Conservation (phyloP, 192 early-diverging fungal genomes). For the Backusella circina region DNA sequence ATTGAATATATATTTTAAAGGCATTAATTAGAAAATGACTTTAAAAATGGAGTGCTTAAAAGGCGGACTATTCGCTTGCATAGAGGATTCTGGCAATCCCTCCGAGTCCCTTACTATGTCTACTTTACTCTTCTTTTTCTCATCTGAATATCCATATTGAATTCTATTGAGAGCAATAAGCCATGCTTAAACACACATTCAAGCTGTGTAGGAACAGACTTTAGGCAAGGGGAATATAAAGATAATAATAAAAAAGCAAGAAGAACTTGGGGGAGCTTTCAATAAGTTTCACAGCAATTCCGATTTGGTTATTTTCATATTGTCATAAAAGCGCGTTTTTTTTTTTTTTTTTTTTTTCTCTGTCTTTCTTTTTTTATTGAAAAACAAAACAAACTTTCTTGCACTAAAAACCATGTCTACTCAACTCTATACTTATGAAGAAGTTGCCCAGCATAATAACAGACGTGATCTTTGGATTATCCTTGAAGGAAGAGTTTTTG, state of each 20-base stretch:
- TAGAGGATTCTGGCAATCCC: not conserved
- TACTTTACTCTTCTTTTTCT: not conserved
- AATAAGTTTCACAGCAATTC: not conserved
- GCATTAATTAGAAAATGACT: no score
- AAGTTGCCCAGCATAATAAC: slow-evolving; percentile 66
- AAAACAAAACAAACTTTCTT: not conserved
- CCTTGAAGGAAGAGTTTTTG: slow-evolving; percentile 76
- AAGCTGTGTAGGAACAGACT: no score
- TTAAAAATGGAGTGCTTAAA: not conserved
- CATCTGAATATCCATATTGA: not conserved
- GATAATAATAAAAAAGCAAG: not conserved
- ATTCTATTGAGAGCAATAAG: not conserved
- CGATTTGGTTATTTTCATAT: not conserved
- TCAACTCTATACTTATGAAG: slow-evolving; percentile 24
- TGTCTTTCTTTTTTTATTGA: not conserved
- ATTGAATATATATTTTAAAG: no score
- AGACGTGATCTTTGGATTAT: slow-evolving; percentile 78
- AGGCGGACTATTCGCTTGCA: not conserved
- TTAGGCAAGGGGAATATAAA: no score
- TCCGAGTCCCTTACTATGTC: not conserved
- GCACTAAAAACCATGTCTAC: slow-evolving; percentile 8
- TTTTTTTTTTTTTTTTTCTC: not conserved
- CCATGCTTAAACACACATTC: no score
- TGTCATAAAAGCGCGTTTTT: not conserved
- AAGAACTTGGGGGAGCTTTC: not conserved